Percentiles rank a stretch among this genome's conserved stretches.
These are phyloP conservation scores for Solanum hybrid DNA, from an alignment of 305 asterid genomes.

Conservation along the genomic window DNA sequence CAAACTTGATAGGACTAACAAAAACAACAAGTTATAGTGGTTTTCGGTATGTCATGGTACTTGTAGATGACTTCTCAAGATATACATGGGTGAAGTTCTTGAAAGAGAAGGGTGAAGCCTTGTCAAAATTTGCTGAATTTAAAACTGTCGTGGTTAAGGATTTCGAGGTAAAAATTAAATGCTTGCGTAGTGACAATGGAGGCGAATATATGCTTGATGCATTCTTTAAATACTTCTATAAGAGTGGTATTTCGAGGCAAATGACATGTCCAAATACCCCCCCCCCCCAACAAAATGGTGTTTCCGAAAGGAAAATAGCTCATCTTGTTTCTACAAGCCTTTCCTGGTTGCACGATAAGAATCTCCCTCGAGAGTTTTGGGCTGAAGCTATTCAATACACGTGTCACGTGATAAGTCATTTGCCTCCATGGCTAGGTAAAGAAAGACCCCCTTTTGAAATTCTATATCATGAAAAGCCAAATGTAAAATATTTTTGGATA, in stretches of 20 bases:
- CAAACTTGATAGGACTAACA: not conserved
- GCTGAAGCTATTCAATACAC: not conserved
- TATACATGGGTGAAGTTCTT: not conserved
- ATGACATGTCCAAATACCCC: not conserved
- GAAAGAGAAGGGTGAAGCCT: not conserved
- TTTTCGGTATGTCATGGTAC: not conserved
- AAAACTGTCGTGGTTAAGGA: not conserved
- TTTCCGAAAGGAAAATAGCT: not conserved
- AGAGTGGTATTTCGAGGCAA: not conserved
- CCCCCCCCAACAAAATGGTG: not conserved
- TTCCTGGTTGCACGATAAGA: not conserved
- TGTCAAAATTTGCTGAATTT: not conserved
- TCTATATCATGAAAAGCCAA: too few relatives aligned
- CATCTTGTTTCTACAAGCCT: not conserved
- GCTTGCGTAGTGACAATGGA: constrained; percentile 2
- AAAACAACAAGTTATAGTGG: not conserved
- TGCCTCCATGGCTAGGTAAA: not conserved
- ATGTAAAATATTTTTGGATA: too few relatives aligned
- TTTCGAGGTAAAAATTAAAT: not conserved
- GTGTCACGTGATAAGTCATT: not conserved
- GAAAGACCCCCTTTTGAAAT: not conserved
- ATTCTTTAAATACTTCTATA: not conserved
- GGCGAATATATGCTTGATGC: not conserved
- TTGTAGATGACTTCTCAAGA: not conserved
- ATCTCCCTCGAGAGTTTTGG: not conserved